phyloP scores from a whole-genome alignment of 2,329 filamentous ascomycete genomes.

The Nakataea oryzae region DNA sequence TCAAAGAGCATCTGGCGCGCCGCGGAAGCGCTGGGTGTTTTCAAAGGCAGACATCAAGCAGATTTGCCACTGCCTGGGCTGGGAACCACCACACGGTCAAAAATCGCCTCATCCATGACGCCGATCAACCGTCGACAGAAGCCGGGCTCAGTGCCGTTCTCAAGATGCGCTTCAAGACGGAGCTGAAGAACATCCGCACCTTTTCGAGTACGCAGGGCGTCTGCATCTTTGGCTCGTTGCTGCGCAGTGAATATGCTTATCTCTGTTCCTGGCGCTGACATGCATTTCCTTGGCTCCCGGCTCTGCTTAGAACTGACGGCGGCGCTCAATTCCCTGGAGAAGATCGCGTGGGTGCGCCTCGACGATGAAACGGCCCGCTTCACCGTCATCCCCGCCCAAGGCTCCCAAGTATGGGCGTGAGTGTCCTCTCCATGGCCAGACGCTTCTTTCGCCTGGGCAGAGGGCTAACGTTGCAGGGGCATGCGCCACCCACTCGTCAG shows the following conservation, averaged over 20 bases:
- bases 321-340: constrained; percentile 58
- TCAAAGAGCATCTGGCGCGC: background rate
- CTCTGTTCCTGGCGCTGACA: background rate
- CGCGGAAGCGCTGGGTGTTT: background rate
- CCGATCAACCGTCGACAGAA: background rate
- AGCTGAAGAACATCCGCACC: constrained; percentile 54
- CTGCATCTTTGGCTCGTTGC: background rate
- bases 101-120: background rate
- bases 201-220: constrained; percentile 42
- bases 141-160: background rate
- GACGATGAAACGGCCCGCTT: constrained; percentile 83
- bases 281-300: constrained; percentile 12
- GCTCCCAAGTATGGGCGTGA: constrained; percentile 93
- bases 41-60: background rate
- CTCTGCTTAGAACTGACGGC: constrained; percentile 45
- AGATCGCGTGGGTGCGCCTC: constrained; percentile 83
- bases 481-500: constrained; percentile 19
- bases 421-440: constrained; percentile 16
- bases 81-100: too few species aligned
- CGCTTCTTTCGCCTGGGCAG: background rate
- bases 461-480: background rate
- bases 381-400: constrained; percentile 88
- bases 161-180: constrained; percentile 56
- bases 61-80: too few species aligned
- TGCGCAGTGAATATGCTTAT: background rate